A percentile compares a stretch with the other conserved stretches of the same genome.
Evolutionary conservation across 2,329 filamentous ascomycete species (phyloP).

Genomic region (Xylaria sp.): DNA sequence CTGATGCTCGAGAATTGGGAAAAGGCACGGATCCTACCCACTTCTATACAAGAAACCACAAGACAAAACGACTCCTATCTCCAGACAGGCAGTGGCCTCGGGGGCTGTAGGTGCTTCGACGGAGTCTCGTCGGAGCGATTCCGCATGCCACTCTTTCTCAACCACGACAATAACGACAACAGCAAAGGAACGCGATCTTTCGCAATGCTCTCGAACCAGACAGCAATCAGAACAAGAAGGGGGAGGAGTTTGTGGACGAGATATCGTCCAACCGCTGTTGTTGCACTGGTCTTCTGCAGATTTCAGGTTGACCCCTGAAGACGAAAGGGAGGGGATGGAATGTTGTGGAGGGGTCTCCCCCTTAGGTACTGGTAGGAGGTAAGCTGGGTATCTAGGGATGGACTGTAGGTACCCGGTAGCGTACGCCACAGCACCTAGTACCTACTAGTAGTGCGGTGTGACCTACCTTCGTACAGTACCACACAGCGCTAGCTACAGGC

Average conservation of each 20-base stretch:
- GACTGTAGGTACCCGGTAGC: neutral
- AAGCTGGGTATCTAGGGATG: neutral
- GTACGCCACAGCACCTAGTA: neutral
- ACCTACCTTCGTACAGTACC: neutral
- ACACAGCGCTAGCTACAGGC: neutral
- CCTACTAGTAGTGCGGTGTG: neutral
- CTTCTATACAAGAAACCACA: constrained; percentile 12
- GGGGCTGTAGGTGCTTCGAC: neutral
- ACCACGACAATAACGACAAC: constrained; percentile 9
- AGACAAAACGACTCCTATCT: neutral
- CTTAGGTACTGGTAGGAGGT: neutral
- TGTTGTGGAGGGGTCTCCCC: constrained; percentile 29
- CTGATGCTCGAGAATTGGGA: constrained; percentile 2
- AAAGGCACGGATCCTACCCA: constrained; percentile 3
- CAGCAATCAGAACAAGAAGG: constrained; percentile 23
- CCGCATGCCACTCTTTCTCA: constrained; percentile 13
- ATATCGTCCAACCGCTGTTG: constrained; percentile 12
- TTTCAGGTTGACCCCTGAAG: constrained; percentile 38
- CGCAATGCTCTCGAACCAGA: constrained; percentile 11
- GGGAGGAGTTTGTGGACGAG: constrained; percentile 17
- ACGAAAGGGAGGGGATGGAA: constrained; percentile 14
- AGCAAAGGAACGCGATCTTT: constrained; percentile 1
- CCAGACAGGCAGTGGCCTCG: neutral
- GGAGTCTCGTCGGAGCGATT: constrained; percentile 1
- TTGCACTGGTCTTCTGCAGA: constrained; percentile 23